Evolutionary conservation across 768 basidiomycete species (phyloP).

Genomic region (Sutorius australiensis): DNA sequence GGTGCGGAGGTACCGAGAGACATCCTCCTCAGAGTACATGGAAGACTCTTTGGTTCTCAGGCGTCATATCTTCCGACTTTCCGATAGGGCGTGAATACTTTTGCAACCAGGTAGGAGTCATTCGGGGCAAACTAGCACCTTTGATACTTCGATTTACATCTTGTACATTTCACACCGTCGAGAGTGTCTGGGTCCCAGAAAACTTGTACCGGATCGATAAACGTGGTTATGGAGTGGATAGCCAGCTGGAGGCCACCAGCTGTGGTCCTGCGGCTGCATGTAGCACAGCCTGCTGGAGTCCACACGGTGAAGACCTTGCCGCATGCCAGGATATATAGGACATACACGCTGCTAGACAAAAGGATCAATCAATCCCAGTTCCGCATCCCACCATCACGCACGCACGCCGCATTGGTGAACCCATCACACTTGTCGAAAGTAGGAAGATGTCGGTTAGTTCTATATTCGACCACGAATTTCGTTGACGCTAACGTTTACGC

Average conservation of each 20-base stretch:
- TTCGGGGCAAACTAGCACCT: neutral
- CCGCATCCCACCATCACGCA: neutral
- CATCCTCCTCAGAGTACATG: conserved; percentile 14
- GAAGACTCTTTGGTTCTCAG: conserved; percentile 21
- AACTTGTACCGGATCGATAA: neutral
- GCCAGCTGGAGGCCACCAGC: neutral
- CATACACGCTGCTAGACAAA: neutral
- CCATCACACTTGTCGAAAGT: neutral
- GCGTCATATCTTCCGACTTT: conserved; percentile 14
- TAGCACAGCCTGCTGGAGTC: conserved; percentile 15
- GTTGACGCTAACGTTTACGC: neutral
- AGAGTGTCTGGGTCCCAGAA: neutral
- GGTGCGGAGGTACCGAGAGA: conserved; percentile 16
- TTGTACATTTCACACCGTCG: neutral
- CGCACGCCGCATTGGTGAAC: neutral
- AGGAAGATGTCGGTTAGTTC: conserved; percentile 18
- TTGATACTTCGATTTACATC: neutral
- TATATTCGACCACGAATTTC: neutral
- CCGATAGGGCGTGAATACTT: conserved; percentile 2
- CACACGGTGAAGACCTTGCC: conserved; percentile 8
- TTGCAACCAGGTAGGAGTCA: neutral
- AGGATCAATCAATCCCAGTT: neutral
- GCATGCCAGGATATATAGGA: conserved; percentile 1
- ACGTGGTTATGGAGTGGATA: neutral
- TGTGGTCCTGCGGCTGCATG: neutral